Evolutionary conservation across 805 yeast genomes (phyloP), one percentile per base, ranked within the genome.

Genomic region (Teunomyces cretensis): DNA sequence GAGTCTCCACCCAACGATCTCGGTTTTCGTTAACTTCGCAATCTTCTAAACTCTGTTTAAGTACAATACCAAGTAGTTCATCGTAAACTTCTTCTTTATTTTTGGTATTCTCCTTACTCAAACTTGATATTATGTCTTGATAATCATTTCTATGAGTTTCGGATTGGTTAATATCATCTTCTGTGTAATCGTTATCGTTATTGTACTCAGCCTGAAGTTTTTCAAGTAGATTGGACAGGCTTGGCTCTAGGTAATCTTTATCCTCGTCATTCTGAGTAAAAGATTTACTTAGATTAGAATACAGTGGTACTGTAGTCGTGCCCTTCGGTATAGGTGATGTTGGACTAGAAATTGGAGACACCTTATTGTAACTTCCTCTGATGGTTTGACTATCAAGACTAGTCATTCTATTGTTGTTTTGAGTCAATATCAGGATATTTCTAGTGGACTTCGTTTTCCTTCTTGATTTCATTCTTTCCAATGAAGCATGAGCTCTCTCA

Each of bases 401-500:
- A 1, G 64, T 61, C 26, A 63, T 40, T 32, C 51, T 48, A 14
- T 51, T 41, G 36, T 47, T 52, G 27, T 50, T 55, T 24, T 60
- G 61, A 11, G 66, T 53, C 40, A 61, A 48, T 9, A 58, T 49
- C 58, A 54, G 62, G 7, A 60, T 53, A 41, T 61, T 64, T 43
- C 67, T 53, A 2, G 54, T 46, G 33, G 58, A 53, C 53, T 75
- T 79, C 48, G 81, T 76, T 58, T 75, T 75, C 43, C 87, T 64
- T 47, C 87, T 69, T 33, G 79, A 78, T 46, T 76, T 71, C 74
- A 82, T 82, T 60, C 88, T 67, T 45, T 78, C 71, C 14, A 83
- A 56, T 0, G 87, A 81, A 0, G 87, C 86, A 54, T 81, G 83
- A 0, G 88, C 87, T 51, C 87, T 67, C 51, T 80, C 86, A 30